A percentile compares a stretch with the other conserved stretches of the same genome.
Conservation (phyloP, 192 early-diverging fungal genomes). For the Coemansia sp. region DNA sequence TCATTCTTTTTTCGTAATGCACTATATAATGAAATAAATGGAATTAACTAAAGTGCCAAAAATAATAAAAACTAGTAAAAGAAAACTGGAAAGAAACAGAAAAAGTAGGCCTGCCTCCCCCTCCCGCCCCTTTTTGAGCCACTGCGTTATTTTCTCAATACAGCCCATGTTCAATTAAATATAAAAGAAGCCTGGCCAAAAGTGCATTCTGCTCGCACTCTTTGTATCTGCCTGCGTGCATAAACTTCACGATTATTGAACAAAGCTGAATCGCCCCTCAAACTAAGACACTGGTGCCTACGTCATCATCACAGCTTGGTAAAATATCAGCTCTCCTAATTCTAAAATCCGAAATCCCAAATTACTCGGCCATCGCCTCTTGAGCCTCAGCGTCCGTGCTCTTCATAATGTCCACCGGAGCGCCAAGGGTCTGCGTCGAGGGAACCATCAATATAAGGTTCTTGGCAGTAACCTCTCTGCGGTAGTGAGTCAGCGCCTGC, state of each 20-base stretch:
- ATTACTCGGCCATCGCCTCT: slow-evolving; percentile 46
- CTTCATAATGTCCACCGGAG: slow-evolving; percentile 38
- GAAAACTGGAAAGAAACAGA: slow-evolving; percentile 6
- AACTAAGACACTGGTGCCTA: neutral
- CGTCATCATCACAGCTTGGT: neutral
- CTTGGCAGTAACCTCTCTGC: slow-evolving; percentile 40
- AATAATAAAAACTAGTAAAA: slow-evolving; percentile 12
- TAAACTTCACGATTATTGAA: no score
- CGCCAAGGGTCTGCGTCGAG: slow-evolving; percentile 49
- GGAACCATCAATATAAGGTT: slow-evolving; percentile 55
- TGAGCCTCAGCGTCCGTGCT: slow-evolving; percentile 4
- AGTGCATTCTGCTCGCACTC: neutral
- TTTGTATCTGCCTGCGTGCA: neutral
- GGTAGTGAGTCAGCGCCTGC: slow-evolving; percentile 44
- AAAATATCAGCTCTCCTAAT: neutral
- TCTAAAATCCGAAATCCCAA: neutral
- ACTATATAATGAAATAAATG: neutral
- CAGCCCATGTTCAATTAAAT: neutral
- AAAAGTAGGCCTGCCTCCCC: neutral
- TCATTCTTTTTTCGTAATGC: slow-evolving; percentile 20
- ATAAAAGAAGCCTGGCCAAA: neutral
- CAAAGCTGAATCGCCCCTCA: neutral
- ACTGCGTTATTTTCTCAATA: neutral
- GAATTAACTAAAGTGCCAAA: neutral
- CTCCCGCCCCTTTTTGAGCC: neutral